These are phyloP conservation scores for Euphorbia tirucalli DNA, from an alignment of 345 rosid species.

Conservation along the genomic window DNA sequence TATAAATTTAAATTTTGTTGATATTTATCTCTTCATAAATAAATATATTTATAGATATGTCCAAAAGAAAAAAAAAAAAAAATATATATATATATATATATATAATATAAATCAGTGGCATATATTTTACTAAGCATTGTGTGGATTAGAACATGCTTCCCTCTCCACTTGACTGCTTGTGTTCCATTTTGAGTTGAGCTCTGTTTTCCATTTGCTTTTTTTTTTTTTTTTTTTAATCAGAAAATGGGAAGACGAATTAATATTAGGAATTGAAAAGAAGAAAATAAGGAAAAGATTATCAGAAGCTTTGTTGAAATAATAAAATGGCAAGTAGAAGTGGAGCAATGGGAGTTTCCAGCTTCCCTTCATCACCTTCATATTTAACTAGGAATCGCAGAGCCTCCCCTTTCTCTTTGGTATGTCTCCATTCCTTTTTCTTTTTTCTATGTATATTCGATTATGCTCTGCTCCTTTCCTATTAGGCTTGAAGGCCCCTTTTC, in stretches of 20 bases:
- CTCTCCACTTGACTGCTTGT: not conserved
- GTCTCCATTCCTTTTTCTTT: too few species aligned
- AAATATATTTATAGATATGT: not conserved
- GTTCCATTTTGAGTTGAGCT: constrained; percentile 7
- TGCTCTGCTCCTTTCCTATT: too few species aligned
- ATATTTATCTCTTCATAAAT: not conserved
- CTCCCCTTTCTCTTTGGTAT: constrained; percentile 42
- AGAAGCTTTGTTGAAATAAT: not conserved
- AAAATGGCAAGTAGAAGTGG: constrained; percentile 55
- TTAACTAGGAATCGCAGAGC: constrained; percentile 33
- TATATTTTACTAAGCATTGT: constrained; percentile 29
- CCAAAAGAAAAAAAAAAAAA: not conserved
- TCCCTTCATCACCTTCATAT: constrained; percentile 48
- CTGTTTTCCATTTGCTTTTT: not conserved
- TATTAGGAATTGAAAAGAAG: constrained; percentile 6
- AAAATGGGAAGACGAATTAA: not conserved
- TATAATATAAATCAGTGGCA: constrained; percentile 58
- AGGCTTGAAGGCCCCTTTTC: too few species aligned
- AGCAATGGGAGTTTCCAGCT: constrained; percentile 53
- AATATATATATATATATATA: too few species aligned
- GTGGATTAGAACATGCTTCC: constrained; percentile 42
- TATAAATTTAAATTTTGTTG: not conserved
- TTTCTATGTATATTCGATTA: too few species aligned
- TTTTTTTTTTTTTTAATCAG: too few species aligned
- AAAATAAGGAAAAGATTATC: not conserved